These are phyloP conservation scores for Hibiscus tridactylites DNA, from an alignment of 345 rosid genomes.

Conservation along the genomic window DNA sequence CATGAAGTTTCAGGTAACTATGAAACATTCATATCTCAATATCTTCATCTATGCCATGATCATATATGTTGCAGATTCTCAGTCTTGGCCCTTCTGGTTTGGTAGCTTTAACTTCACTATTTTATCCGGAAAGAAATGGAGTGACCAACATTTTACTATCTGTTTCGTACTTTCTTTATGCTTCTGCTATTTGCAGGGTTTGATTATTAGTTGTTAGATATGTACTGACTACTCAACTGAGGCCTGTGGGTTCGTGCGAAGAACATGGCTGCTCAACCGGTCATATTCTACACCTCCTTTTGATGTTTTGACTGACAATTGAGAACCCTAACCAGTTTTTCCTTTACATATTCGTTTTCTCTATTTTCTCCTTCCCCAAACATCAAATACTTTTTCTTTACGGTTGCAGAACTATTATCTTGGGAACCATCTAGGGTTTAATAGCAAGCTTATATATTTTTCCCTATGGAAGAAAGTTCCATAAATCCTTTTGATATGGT, in stretches of 20 bases:
- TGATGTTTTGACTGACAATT: background rate
- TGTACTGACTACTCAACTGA: background rate
- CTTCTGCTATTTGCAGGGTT: conserved; percentile 1
- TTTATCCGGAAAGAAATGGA: background rate
- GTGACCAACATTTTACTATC: background rate
- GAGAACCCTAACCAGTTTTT: conserved; percentile 10
- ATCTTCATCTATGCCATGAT: background rate
- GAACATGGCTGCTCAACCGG: background rate
- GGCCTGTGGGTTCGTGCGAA: background rate
- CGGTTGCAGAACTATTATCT: background rate
- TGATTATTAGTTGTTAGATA: background rate
- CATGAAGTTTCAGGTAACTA: conserved; percentile 19
- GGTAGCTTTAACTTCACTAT: conserved; percentile 2
- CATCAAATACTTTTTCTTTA: too few species aligned
- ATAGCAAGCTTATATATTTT: background rate
- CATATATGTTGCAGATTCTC: background rate
- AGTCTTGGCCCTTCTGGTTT: background rate
- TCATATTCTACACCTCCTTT: background rate
- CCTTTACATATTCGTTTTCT: background rate
- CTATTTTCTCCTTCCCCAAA: background rate
- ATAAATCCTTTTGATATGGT: background rate
- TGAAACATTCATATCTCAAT: background rate
- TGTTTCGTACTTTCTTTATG: conserved; percentile 1
- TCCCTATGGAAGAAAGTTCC: background rate
- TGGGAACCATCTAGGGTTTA: conserved; percentile 6